Evolutionary conservation across 345 rosid species (phyloP).

Genomic region (Lenwebbia sp.): DNA sequence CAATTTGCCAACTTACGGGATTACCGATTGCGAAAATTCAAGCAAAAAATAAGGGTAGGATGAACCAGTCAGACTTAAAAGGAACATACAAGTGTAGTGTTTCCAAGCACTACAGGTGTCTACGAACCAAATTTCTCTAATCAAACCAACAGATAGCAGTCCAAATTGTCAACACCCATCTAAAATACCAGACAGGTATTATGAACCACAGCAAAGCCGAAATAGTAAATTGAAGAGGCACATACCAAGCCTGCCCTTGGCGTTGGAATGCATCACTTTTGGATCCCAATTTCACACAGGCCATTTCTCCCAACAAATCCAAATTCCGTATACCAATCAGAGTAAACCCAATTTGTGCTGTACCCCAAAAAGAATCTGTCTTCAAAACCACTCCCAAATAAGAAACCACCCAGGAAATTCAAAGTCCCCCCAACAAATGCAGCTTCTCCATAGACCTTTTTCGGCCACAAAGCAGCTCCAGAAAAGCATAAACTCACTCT

Average conservation of each 20-base stretch:
- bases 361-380: background rate
- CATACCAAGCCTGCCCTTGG: slow-evolving; percentile 98
- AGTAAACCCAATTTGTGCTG: background rate
- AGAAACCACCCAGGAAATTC: background rate
- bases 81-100: background rate
- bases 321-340: background rate
- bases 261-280: slow-evolving; percentile 86
- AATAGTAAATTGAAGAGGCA: background rate
- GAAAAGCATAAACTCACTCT: background rate
- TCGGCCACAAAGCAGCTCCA: background rate
- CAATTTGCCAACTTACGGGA: background rate
- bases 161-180: background rate
- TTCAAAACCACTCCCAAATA: background rate
- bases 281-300: slow-evolving; percentile 90
- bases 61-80: background rate
- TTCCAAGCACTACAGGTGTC: background rate
- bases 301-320: slow-evolving; percentile 26
- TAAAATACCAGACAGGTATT: background rate
- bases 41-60: background rate
- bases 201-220: background rate
- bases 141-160: background rate
- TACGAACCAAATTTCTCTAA: background rate
- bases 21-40: background rate
- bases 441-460: background rate
- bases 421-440: background rate